Evolutionary conservation across 2,329 filamentous ascomycete species (phyloP), one percentile per base, ranked within the genome.

Genomic region (Fusarium tupiense): DNA sequence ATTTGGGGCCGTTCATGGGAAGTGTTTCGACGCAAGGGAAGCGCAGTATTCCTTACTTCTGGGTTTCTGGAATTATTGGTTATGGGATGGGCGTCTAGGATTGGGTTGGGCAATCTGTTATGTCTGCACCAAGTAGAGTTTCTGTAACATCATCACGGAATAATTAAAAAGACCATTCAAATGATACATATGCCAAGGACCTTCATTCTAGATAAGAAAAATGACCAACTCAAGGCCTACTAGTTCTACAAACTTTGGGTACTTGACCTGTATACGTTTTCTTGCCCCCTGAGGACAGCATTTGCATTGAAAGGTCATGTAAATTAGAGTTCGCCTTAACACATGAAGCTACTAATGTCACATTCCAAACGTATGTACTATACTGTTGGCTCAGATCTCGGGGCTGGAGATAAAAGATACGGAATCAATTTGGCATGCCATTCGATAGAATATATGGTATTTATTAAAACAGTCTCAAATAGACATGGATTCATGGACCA

Each of bases 111-210:
- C 69, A 71, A 67, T 71, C 59, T 75, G 64, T 58, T 63, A 69
- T 75, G 72, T 74, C 64, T 75, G 72, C 56, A 61, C 60, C 54
- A 54, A 64, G 52, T 72, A 72, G 68, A 69, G 68, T 69, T 71
- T 70, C 57, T 74, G 60, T 69, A 72, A 54, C 61, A 75, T 62
- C 60, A 72, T 57, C 43, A 58, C 26, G 53, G 54, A 47, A 62
- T 50, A 64, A 50, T 61, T 47, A 47, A 47, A 60, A 71, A 72
- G 24, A 40, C 44, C 46, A 46, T 31, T 46, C 41, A 37, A 49
- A 57, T 49, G 41, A 53, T 65, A 61, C 47, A 61, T n/a, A 14
- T 29, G 33, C 2, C 5, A 37, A 17, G 9, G 33, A 6, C 17
- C 9, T 35, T 37, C 6, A 12, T 37, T 9, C 6, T 20, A 35